Percentiles rank a stretch among this genome's conserved stretches.
Evolutionary conservation across 257 asterid genomes (phyloP).

Genomic region (Petrea volubilis): DNA sequence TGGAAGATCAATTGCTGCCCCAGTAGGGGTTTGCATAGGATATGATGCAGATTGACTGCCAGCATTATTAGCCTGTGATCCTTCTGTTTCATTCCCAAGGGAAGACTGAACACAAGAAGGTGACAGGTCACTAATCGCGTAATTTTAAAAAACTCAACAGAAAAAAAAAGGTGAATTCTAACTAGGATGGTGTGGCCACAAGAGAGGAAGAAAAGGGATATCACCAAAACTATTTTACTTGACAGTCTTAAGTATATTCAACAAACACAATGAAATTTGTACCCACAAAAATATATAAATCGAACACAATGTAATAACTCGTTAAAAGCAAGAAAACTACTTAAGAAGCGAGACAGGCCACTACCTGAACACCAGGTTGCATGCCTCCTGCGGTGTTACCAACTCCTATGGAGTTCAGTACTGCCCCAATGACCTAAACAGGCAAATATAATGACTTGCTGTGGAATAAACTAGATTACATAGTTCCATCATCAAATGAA

Average conservation of each 20-base stretch:
- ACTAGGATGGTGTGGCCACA: no score
- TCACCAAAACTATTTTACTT: background rate
- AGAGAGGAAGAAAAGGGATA: background rate
- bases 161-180: no score
- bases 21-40: constrained; percentile 58
- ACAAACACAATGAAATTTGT: no score
- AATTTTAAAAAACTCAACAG: no score
- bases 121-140: background rate
- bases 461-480: background rate
- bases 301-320: no score
- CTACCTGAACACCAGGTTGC: constrained; percentile 72
- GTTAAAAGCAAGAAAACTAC: no score
- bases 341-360: background rate
- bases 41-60: constrained; percentile 51
- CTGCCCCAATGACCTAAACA: constrained; percentile 85
- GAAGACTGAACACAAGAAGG: constrained; percentile 39
- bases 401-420: constrained; percentile 70
- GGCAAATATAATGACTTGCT: constrained; percentile 8
- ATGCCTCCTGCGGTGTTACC: constrained; percentile 60
- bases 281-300: no score
- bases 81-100: constrained; percentile 60
- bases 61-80: constrained; percentile 42
- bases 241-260: background rate
- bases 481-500: constrained; percentile 9
- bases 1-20: constrained; percentile 66